Evolutionary conservation across 345 rosid species (phyloP).

Genomic region (Erodium maritimum): DNA sequence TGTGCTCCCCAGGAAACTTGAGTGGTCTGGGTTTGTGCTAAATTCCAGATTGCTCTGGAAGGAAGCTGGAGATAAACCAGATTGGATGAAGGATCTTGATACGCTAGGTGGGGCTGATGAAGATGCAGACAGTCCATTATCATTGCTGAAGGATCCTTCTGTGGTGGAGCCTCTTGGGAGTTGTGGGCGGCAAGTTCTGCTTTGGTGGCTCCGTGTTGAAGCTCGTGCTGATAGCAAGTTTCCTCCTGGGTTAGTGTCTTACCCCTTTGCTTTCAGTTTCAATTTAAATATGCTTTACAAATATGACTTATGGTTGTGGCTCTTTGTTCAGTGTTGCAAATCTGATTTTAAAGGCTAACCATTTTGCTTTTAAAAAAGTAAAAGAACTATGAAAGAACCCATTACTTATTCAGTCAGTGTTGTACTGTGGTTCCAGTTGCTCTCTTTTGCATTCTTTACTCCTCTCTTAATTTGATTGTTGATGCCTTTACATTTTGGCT

Average conservation of each 20-base stretch:
- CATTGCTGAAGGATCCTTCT: slow-evolving; percentile 54
- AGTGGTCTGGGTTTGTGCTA: slow-evolving; percentile 95
- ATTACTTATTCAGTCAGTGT: not conserved
- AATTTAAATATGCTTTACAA: not conserved
- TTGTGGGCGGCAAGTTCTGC: slow-evolving; percentile 79
- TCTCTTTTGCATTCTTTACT: not conserved
- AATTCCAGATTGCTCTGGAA: slow-evolving; percentile 86
- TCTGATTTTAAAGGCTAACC: not conserved
- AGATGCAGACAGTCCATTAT: slow-evolving; percentile 58
- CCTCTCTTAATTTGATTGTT: not conserved
- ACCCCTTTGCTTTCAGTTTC: not conserved
- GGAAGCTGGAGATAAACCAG: slow-evolving; percentile 50
- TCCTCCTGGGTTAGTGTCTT: slow-evolving; percentile 67
- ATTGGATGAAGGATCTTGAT: slow-evolving; percentile 74
- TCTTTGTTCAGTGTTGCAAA: not conserved
- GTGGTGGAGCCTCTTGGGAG: slow-evolving; percentile 89
- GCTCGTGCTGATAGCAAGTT: slow-evolving; percentile 97
- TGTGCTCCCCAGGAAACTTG: slow-evolving; percentile 75
- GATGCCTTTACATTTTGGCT: too few species aligned
- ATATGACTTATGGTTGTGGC: not conserved
- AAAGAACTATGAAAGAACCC: not conserved
- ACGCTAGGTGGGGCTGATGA: slow-evolving; percentile 23
- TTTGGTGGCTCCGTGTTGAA: slow-evolving; percentile 99
- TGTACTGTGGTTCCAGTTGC: not conserved
- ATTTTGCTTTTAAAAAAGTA: not conserved